Conservation (phyloP, 2,329 filamentous ascomycete species). For the Cordyceps militaris region DNA sequence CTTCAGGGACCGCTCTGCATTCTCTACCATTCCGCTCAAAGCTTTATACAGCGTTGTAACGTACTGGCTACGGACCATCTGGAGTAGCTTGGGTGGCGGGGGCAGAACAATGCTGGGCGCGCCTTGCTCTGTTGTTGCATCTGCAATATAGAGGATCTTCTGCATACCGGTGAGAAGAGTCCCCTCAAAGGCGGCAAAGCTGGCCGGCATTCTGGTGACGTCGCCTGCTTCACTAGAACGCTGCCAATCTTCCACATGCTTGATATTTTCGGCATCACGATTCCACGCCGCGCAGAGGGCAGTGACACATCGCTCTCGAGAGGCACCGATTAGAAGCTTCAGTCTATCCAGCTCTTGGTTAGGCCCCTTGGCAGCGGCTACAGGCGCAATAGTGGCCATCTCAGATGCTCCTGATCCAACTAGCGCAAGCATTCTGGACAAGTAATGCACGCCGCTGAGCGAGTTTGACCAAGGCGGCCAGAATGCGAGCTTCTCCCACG, state of each 20-base stretch:
- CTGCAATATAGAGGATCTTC: conserved; percentile 88
- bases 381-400: conserved; percentile 66
- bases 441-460: conserved; percentile 82
- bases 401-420: conserved; percentile 84
- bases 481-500: conserved; percentile 92
- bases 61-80: conserved; percentile 87
- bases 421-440: conserved; percentile 72
- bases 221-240: conserved; percentile 74
- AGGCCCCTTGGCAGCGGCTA: conserved; percentile 42
- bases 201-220: conserved; percentile 82
- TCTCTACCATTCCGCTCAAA: conserved; percentile 92
- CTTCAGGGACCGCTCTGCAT: conserved; percentile 70
- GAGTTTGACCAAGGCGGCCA: conserved; percentile 94
- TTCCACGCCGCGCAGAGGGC: conserved; percentile 90
- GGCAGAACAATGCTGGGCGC: conserved; percentile 73
- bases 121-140: conserved; percentile 69
- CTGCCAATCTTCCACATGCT: conserved; percentile 89
- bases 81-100: conserved; percentile 77
- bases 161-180: conserved; percentile 80
- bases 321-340: conserved; percentile 64
- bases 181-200: conserved; percentile 80
- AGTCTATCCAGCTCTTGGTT: conserved; percentile 62
- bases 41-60: conserved; percentile 91
- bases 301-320: conserved; percentile 77
- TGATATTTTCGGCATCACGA: conserved; percentile 86